Evolutionary conservation across 768 basidiomycete species (phyloP).

Genomic region (Tricholoma sp.): DNA sequence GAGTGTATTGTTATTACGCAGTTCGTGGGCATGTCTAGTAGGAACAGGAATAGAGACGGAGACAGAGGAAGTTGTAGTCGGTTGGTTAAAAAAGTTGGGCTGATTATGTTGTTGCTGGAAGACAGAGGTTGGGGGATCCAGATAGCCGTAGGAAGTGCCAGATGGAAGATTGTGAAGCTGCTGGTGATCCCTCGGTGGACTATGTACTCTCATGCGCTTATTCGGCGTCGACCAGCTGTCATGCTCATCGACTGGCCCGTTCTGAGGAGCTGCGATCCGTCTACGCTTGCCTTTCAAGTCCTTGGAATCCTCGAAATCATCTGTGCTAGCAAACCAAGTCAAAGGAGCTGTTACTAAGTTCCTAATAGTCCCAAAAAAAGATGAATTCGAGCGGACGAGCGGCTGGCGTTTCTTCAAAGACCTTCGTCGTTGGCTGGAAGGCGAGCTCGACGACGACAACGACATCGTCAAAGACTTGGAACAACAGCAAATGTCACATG

Average conservation of each 20-base stretch:
- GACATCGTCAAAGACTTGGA: conserved; percentile 25
- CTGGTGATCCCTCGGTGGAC: conserved; percentile 37
- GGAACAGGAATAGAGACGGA: conserved; percentile 18
- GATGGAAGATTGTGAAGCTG: conserved; percentile 18
- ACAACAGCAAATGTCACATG: conserved; percentile 22
- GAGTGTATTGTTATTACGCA: conserved; percentile 21
- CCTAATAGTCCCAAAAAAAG: conserved; percentile 60
- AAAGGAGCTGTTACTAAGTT: conserved; percentile 63
- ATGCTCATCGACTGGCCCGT: conserved; percentile 27
- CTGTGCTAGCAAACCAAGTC: conserved; percentile 48
- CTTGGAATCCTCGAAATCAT: conserved; percentile 43
- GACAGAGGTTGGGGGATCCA: conserved; percentile 48
- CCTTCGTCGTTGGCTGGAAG: conserved; percentile 21
- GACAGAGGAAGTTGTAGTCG: conserved; percentile 19
- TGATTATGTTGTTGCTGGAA: conserved; percentile 28
- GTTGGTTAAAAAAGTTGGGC: conserved; percentile 17
- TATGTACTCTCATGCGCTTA: conserved; percentile 52
- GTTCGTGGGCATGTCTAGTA: conserved; percentile 22
- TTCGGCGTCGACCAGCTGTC: conserved; percentile 28
- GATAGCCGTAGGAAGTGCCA: conserved; percentile 30
- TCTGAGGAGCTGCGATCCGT: conserved; percentile 29
- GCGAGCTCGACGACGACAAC: conserved; percentile 31
- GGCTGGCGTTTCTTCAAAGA: conserved; percentile 26
- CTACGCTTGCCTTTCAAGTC: conserved; percentile 54
- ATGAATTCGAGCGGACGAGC: conserved; percentile 48